phyloP scores from a whole-genome alignment of 2,329 filamentous ascomycete species.

The Pseudogymnoascus sp. region DNA sequence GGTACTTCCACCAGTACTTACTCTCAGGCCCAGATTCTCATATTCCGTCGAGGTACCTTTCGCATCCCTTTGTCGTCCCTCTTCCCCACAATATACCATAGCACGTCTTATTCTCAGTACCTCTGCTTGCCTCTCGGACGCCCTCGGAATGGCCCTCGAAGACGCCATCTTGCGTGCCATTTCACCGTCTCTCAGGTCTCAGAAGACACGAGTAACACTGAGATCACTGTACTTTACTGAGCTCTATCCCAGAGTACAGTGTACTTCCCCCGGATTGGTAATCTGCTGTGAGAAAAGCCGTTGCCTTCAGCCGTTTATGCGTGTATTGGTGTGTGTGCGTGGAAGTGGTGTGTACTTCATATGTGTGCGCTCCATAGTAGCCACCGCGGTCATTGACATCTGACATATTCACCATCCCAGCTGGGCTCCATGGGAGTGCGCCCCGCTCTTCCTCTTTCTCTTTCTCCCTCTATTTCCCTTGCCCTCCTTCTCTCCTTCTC shows the following conservation, averaged over 20 bases:
- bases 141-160: slow-evolving; percentile 3
- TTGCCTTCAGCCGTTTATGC: neutral
- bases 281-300: neutral
- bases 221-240: slow-evolving; percentile 1
- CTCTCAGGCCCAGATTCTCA: neutral
- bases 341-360: slow-evolving; percentile 2
- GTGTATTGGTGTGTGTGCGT: neutral
- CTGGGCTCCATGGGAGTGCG: neutral
- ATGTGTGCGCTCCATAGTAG: slow-evolving; percentile 1
- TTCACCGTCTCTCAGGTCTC: neutral
- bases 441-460: neutral
- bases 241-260: neutral
- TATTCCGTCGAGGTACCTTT: neutral
- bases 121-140: neutral
- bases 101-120: neutral
- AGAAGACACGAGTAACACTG: neutral
- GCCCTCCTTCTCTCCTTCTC: neutral
- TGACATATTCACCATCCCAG: slow-evolving; percentile 3
- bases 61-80: neutral
- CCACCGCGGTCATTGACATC: slow-evolving; percentile 2
- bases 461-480: neutral
- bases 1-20: neutral
- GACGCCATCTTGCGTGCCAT: neutral
- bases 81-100: slow-evolving; percentile 3
- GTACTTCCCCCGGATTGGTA: neutral